Conservation (phyloP, 345 rosid genomes). For the Salix koriyanagi region DNA sequence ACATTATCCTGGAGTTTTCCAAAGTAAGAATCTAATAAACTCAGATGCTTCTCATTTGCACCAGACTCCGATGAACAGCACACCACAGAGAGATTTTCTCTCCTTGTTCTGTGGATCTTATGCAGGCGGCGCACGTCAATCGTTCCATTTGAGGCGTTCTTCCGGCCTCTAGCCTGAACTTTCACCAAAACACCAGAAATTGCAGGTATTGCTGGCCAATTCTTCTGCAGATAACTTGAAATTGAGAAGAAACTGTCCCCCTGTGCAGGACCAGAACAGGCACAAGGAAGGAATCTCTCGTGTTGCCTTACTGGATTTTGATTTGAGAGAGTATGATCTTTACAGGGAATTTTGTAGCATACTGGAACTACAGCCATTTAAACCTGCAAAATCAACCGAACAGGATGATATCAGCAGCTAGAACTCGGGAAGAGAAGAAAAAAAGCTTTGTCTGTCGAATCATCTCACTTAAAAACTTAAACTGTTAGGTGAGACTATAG, state of each 20-base stretch:
- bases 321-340: conserved; percentile 25
- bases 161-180: not conserved
- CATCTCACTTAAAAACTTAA: no score
- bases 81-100: conserved; percentile 18
- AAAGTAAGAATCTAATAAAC: conserved; percentile 66
- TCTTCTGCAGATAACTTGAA: conserved; percentile 4
- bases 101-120: conserved; percentile 13
- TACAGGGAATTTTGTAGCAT: conserved; percentile 40
- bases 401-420: not conserved
- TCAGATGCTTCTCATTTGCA: conserved; percentile 35
- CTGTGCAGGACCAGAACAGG: conserved; percentile 8
- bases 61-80: conserved; percentile 28
- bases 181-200: conserved; percentile 15
- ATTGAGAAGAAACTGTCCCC: conserved; percentile 21
- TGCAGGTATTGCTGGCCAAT: conserved; percentile 18
- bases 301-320: conserved; percentile 13
- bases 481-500: rapidly evolving
- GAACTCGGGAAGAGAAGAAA: not conserved
- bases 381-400: conserved; percentile 19
- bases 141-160: conserved; percentile 3
- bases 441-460: no score
- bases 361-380: conserved; percentile 46
- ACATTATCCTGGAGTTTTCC: conserved; percentile 38
- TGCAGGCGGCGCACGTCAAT: conserved; percentile 2
- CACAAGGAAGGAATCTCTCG: conserved; percentile 21